Percentiles rank a stretch among this genome's conserved stretches.
Conservation (phyloP, 2,329 filamentous ascomycete genomes). For the Pseudogymnoascus sp. region DNA sequence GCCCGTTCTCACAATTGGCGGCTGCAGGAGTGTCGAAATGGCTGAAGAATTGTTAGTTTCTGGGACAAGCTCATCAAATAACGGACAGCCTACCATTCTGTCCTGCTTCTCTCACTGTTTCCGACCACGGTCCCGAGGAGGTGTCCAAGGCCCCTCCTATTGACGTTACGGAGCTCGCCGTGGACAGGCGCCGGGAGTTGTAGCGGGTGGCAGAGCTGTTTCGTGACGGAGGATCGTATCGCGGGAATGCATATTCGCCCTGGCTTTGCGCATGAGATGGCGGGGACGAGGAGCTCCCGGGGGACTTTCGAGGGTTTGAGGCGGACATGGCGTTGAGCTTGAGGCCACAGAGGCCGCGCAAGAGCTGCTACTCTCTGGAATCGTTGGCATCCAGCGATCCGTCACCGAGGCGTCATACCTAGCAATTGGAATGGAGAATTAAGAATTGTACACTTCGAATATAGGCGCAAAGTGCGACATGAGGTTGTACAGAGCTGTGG, state of each 20-base stretch:
- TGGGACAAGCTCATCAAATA: constrained; percentile 9
- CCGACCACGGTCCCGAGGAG: constrained; percentile 46
- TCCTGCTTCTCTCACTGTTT: constrained; percentile 61
- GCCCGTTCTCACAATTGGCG: constrained; percentile 82
- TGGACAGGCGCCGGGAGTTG: constrained; percentile 63
- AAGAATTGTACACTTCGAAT: background rate
- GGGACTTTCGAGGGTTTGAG: constrained; percentile 35
- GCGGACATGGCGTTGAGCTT: constrained; percentile 30
- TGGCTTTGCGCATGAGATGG: constrained; percentile 21
- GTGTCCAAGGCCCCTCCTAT: constrained; percentile 77
- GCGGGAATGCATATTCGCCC: constrained; percentile 45
- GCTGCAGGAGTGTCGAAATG: constrained; percentile 87
- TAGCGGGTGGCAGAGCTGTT: constrained; percentile 34
- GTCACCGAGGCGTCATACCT: constrained; percentile 28
- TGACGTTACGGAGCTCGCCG: constrained; percentile 79
- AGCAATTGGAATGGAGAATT: constrained; percentile 1
- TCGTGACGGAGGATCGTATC: constrained; percentile 44
- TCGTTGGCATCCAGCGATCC: constrained; percentile 18
- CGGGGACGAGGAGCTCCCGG: constrained; percentile 38
- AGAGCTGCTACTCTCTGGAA: constrained; percentile 13
- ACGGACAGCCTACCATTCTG: constrained; percentile 59
- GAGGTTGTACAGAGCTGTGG: background rate
- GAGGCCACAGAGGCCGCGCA: constrained; percentile 20
- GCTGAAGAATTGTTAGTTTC: constrained; percentile 39
- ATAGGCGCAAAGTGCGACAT: background rate